Percentiles rank a stretch among this genome's conserved stretches.
These are phyloP conservation scores for Thelonectria rubi DNA, from an alignment of 2,329 filamentous ascomycete genomes.

Conservation along the genomic window DNA sequence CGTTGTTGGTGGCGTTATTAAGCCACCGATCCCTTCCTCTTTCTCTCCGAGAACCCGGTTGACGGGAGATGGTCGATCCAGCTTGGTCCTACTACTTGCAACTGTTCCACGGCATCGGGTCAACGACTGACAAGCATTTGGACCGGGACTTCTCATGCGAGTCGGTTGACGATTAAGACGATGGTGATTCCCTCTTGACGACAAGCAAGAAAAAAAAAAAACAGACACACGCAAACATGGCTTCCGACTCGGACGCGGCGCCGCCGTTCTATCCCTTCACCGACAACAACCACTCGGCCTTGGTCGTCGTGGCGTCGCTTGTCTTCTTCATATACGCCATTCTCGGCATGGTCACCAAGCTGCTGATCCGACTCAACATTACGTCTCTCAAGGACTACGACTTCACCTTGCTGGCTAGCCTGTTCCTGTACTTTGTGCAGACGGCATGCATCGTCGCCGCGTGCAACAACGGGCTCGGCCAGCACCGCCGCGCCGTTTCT, in stretches of 20 bases:
- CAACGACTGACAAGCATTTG: background rate
- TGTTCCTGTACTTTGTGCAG: constrained; percentile 32
- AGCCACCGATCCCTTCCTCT: constrained; percentile 7
- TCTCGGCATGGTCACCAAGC: constrained; percentile 32
- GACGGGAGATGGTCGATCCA: constrained; percentile 13
- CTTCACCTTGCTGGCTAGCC: constrained; percentile 15
- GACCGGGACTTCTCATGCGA: background rate
- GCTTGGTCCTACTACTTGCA: background rate
- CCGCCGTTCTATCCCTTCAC: constrained; percentile 37
- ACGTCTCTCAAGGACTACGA: constrained; percentile 38
- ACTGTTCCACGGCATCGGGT: background rate
- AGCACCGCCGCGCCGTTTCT: constrained; percentile 23
- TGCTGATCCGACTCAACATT: constrained; percentile 38
- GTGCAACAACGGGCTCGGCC: constrained; percentile 29
- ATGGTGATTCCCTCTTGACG: constrained; percentile 5
- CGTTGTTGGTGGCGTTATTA: constrained; percentile 1
- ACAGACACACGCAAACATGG: constrained; percentile 24
- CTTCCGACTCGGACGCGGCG: constrained; percentile 17
- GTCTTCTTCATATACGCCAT: constrained; percentile 37
- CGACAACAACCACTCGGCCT: constrained; percentile 33
- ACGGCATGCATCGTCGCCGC: constrained; percentile 33
- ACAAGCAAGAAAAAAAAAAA: background rate
- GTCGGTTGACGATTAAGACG: background rate
- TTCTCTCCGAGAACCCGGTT: background rate
- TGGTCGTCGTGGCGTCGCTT: constrained; percentile 35